Evolutionary conservation across 805 yeast species (phyloP), one percentile per base, ranked within the genome.

Genomic region (Scheffersomyces amazonensis): DNA sequence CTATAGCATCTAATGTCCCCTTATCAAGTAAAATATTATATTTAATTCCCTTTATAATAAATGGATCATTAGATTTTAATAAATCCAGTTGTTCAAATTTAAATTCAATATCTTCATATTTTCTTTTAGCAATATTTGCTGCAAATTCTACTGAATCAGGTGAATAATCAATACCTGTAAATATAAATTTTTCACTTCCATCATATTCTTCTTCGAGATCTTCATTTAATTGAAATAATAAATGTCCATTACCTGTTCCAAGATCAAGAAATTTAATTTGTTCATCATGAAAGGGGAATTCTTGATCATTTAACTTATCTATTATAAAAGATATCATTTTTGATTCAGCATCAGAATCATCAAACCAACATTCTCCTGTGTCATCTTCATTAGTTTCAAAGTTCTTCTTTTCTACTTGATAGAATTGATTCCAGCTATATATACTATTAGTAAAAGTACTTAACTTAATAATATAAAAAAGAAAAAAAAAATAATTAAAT

Each of bases 1-100:
- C 97, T 44, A 93, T 91, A 4, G 99, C 99, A 64, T 93, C 99
- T 16, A 93, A 64, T 0, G 99, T 93, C 7, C 99, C 99, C 58
- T 93, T 93, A 62, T 93, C 99, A 13, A 89, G 64, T 1, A 91
- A 76, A 7, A 93, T 59, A 54, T 90, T 96, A 61, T 77, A 89
- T 2, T 57, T 55, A 22, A 56, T 46, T 30, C 56, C 40, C 28
- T 54, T 67, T 18, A 73, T 41, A 41, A 73, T 75, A 11, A 32
- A 29, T 12, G 60, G 61, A 12, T 67, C 50, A 1, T 57, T 34
- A 22, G 50, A 52, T 31, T 64, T 59, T 38, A 87, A 71, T 37
- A 93, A 75, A 60, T 93, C 97, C 2, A 80, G 86, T 34, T 76
- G 81, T 25, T 68, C 62, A 52, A 93, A 91, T 4, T 80, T 61